phyloP scores from a whole-genome alignment of 345 rosid species.

The Xanthoceras sorbifolium region DNA sequence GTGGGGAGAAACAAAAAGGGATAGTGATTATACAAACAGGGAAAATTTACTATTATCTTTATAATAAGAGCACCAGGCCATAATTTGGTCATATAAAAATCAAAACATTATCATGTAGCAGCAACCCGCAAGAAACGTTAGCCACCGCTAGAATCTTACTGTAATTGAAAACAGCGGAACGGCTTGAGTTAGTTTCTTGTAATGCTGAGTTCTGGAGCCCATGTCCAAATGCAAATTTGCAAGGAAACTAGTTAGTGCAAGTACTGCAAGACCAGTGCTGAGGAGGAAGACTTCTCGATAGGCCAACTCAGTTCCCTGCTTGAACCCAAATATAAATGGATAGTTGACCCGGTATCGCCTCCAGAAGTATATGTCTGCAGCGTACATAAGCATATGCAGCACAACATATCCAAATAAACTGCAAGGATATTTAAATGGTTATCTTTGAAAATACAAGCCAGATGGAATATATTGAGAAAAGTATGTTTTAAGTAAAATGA shows the following conservation, averaged over 20 bases:
- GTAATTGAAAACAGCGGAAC: conserved; percentile 57
- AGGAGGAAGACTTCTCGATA: conserved; percentile 63
- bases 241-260: conserved; percentile 48
- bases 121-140: background rate
- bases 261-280: conserved; percentile 51
- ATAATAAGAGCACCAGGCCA: background rate
- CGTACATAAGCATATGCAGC: conserved; percentile 63
- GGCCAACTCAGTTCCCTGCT: conserved; percentile 57
- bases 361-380: conserved; percentile 43
- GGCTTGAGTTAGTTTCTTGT: conserved; percentile 48
- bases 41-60: background rate
- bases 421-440: conserved; percentile 30
- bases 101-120: background rate
- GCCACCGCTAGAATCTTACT: conserved; percentile 41
- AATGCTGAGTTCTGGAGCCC: conserved; percentile 51
- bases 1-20: background rate
- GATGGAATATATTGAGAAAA: background rate
- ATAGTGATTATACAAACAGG: background rate
- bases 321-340: too few species aligned
- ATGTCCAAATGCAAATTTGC: conserved; percentile 79
- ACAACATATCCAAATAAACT: conserved; percentile 67
- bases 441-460: background rate
- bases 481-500: background rate
- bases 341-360: too few species aligned
- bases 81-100: background rate